These are phyloP conservation scores for Edaphochlamys debaryana DNA, from an alignment of 139 green algal species.

Conservation along the genomic window DNA sequence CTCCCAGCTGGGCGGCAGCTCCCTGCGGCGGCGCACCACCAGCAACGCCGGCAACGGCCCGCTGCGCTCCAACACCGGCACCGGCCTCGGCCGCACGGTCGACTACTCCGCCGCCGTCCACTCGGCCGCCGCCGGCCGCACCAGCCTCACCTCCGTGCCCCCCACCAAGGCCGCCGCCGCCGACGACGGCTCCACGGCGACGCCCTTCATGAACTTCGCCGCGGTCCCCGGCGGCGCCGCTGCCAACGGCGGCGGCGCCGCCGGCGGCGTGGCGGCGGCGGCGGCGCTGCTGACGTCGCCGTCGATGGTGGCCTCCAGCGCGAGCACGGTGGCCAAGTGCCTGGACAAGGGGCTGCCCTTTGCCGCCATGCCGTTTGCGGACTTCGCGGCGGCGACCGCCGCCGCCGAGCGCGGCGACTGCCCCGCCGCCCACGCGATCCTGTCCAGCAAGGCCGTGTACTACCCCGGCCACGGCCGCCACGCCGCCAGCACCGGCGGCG, in stretches of 20 bases:
- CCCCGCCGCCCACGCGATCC: neutral
- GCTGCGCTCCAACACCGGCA: too few species aligned
- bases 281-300: neutral
- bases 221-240: neutral
- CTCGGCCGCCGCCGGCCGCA: neutral
- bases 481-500: constrained; percentile 19
- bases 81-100: neutral
- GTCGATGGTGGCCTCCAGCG: neutral
- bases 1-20: neutral
- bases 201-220: neutral
- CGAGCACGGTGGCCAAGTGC: neutral
- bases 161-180: too few species aligned
- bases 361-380: neutral
- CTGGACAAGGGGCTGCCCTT: constrained; percentile 30
- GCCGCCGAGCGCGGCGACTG: constrained; percentile 18
- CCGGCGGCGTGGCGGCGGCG: too few species aligned
- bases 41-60: neutral
- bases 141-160: neutral
- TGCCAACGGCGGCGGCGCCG: neutral
- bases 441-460: neutral
- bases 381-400: neutral
- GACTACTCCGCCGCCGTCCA: too few species aligned
- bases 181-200: too few species aligned
- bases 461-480: constrained; percentile 23
- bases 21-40: neutral